Evolutionary conservation across 495 filamentous ascomycete genomes (phyloP).

Genomic region (Choiromyces venosus): DNA sequence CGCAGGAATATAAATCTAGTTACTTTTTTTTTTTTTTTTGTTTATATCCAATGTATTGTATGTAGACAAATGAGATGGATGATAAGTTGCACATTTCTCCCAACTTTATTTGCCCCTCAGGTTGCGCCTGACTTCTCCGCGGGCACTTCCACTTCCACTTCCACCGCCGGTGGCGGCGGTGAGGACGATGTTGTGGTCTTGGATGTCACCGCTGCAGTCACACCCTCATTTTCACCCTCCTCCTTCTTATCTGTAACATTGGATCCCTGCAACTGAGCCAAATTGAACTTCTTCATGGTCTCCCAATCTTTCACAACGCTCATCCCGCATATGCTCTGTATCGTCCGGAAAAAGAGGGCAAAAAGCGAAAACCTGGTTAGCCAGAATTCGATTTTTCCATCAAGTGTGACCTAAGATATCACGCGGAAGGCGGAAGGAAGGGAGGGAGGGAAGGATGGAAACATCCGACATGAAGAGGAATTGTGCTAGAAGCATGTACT

Average conservation of each 20-base stretch:
- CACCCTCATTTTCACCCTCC: not conserved
- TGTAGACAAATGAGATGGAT: not conserved
- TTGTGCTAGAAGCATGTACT: not conserved
- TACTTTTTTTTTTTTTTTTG: not conserved
- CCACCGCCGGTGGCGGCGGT: not conserved
- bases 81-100: slow-evolving; percentile 8
- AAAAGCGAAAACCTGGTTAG: not conserved
- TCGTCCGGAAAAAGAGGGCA: not conserved
- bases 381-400: not conserved
- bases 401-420: not conserved
- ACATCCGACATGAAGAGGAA: not conserved
- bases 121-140: not conserved
- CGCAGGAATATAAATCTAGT: not conserved
- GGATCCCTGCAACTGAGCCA: slow-evolving; percentile 56
- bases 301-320: slow-evolving; percentile 71
- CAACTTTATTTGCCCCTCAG: not conserved
- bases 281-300: slow-evolving; percentile 63
- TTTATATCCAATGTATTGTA: not conserved
- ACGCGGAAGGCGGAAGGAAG: not conserved
- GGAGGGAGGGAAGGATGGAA: not conserved
- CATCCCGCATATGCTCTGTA: slow-evolving; percentile 70
- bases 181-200: not conserved
- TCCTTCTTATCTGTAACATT: not conserved
- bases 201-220: not conserved
- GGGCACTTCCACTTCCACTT: slow-evolving; percentile 1